Evolutionary conservation across 371 early-diverging fungal species (phyloP), one percentile per base, ranked within the genome.

Genomic region (Smittium mucronatum): DNA sequence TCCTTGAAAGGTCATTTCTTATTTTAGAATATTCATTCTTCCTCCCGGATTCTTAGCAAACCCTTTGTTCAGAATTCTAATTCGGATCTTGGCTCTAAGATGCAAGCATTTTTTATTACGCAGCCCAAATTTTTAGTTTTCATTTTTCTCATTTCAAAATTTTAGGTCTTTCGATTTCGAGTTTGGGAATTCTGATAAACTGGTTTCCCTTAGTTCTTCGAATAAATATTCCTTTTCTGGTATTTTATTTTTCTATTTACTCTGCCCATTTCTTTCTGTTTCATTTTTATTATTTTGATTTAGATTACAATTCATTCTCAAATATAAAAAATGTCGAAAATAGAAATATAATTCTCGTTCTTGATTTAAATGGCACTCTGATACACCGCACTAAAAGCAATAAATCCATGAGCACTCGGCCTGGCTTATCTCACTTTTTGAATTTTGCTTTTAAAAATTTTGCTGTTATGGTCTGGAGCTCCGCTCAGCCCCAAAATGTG

Each of bases 381-480:
- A 81, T 89, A 1, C 25, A 33, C 25, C 16, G 67, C 1, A 73
- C 70, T 5, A 71, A 73, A 32, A 72, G 76, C 47, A 73, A 63
- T n/a, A 65, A 71, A 32, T 69, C 75, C 1, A 80, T 86, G 74
- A 81, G 75, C 65, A 69, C 74, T 0, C 83, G 90, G 0, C 90
- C 90, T 0, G 74, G 83, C 69, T 72, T 86, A 29, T 57, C 72
- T 1, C 67, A 73, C 0, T 90, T 90, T 61, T 71, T 89, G n/a
- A 73, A 82, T 25, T 89, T 84, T 70, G 71, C 86, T 0, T 82
- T 88, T 65, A 64, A 75, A 28, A 73, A 84, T 67, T 90, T 88
- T 75, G 74, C 76, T 1, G 89, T 90, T 34, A 87, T 89, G 88
- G 82, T 90, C 2, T 90, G 91, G 91, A 87, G 88, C 32, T 87